Evolutionary conservation across 2,329 filamentous ascomycete genomes (phyloP), one percentile per base, ranked within the genome.

Genomic region (Colletotrichum plurivorum): DNA sequence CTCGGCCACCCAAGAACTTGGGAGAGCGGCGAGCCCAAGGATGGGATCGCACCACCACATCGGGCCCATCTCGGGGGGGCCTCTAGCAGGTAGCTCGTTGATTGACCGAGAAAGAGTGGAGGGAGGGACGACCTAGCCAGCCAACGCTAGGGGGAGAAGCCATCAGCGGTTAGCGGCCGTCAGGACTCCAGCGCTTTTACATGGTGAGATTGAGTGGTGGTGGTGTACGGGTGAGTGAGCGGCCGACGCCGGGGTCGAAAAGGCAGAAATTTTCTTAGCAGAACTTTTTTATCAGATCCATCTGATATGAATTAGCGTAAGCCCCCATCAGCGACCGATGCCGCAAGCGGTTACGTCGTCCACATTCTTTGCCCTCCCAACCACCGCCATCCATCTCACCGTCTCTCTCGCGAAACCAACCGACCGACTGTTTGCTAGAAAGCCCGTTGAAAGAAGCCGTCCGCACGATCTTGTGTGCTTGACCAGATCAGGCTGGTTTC

Each of bases 211-310:
- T 25, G 22, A 25, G 22, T 3, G 27, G 39, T 46, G 53, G 54
- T 8, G 45, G 57, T 41, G 4, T 15, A 2, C 2, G 4, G 39
- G 31, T 36, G 31, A 36, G 2, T 36, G 31, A 36, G 31, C 31
- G 31, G 31, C 31, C 31, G 31, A 36, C 31, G 39, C 18, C 48
- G 22, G 12, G 39, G n/a, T 55, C 51, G 2, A 16, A 7, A 10
- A 51, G n/a, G 31, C 20, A 51, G 18, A 59, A 31, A 12, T 12
- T 36, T 59, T 15, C 20, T 13, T 5, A 12, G 12, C 60, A 48
- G 54, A 64, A 31, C n/a, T 45, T 63, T 63, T 57, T 69, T 69
- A 69, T 69, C 67, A 69, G 67, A 69, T 69, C 67, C 67, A 69
- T 69, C 62, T 66, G 63, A 69, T 69, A 64, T 67, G 62, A 69